A percentile compares a stretch with the other conserved stretches of the same genome.
phyloP scores from a whole-genome alignment of 2,329 filamentous ascomycete genomes.

The Alternaria burnsii region DNA sequence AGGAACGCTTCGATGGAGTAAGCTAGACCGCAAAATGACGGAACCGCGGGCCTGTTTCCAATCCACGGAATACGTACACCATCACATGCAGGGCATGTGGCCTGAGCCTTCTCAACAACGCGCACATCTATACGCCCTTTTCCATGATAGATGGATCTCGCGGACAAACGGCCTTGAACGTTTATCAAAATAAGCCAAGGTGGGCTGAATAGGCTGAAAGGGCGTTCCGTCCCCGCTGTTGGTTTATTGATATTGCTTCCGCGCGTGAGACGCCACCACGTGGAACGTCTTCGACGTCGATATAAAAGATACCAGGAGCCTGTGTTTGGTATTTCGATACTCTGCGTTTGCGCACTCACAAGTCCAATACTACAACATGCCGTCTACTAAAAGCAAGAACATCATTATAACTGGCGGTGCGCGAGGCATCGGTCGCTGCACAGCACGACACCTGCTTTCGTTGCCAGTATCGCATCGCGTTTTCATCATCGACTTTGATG shows the following conservation, averaged over 20 bases:
- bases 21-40: conserved; percentile 5
- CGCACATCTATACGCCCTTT: neutral
- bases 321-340: neutral
- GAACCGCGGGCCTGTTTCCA: conserved; percentile 18
- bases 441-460: conserved; percentile 53
- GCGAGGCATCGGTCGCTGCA: conserved; percentile 55
- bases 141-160: neutral
- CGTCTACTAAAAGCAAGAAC: conserved; percentile 33
- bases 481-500: conserved; percentile 56
- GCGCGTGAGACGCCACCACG: conserved; percentile 9
- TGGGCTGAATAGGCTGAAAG: conserved; percentile 25
- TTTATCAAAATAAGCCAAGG: conserved; percentile 9
- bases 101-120: conserved; percentile 2
- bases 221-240: conserved; percentile 1
- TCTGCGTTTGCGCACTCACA: neutral
- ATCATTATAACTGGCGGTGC: conserved; percentile 53
- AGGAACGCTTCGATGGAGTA: neutral
- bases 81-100: conserved; percentile 1
- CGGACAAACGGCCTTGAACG: conserved; percentile 3
- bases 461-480: conserved; percentile 51
- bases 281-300: neutral
- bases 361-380: conserved; percentile 18
- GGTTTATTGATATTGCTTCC: conserved; percentile 14
- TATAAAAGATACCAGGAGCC: conserved; percentile 1
- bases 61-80: neutral